Base-by-base conservation (phyloP, 805 yeast genomes). In the Hanseniaspora jakobsenii region DNA sequence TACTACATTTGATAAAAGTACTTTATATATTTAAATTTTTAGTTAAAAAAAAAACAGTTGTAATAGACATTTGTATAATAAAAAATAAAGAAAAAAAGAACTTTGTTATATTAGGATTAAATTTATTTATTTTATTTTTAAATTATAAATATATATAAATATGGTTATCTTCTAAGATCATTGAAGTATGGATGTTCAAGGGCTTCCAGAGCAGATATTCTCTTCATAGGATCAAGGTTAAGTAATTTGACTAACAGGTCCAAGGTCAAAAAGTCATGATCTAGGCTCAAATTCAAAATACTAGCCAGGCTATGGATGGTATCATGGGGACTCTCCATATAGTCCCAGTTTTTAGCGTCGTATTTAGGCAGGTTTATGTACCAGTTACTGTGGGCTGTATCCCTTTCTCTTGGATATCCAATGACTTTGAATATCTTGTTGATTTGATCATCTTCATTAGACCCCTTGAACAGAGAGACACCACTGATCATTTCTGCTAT, bases 401-500 rank as follows among this genome's bases (percentile, higher is more conserved):
- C 48, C 9, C 46, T 42, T 35, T 42, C 46, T 50, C 74, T 81
- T 36, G 98, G 98, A 2, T 97, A 89, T 16, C 98, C 98, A 64
- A 91, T 71, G 44, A 83, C 70, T 51, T 94, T 73, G 65, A 91
- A 91, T 48, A 91, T 91, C 62, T 91, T 73, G 68, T 87, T 87
- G 52, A 91, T 82, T 65, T 91, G 95, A 61, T 91, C 98, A 57
- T 91, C 93, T 61, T 91, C 98, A 9, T 95, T 85, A 60, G 91
- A 95, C 5, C 98, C 98, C 0, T 97, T 94, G 65, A 91, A 89
- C 43, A 91, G 63, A 7, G 98, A 96, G 60, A 84, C 84, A 46
- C 98, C 77, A 55, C 86, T 84, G 47, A 87, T 85, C 97, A 91
- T 87, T 61, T 91, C 98, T 6, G 96, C 98, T 61, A 91, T 82